Evolutionary conservation across 1,284 basidiomycete species (phyloP), one percentile per base, ranked within the genome.

Genomic region (Boletus mariae): DNA sequence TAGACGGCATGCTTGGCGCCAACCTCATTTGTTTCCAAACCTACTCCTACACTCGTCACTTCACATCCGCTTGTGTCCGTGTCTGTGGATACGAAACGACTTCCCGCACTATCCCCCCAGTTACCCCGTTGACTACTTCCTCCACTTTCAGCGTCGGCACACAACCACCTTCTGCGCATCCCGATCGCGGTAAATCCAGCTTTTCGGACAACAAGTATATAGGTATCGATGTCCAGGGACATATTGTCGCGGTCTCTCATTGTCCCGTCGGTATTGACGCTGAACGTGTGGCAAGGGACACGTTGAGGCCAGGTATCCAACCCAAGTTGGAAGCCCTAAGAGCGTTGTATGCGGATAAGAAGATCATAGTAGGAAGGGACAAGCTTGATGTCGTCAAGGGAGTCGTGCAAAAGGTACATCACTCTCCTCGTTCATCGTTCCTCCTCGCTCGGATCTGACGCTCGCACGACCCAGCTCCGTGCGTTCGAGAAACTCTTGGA

Each of bases 311-410:
- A 0, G 94, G 92, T 5, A 90, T 99, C 53, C 74, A 83, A 57
- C 95, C 95, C 25, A 98, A 98, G 73, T 79, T 96, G 34, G 86
- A 92, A 54, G 88, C 92, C 0, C 80, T 99, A 1, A 79, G 85
- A 37, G 79, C 86, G 34, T 74, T 98, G 45, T 99, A 99, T 73
- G 86, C 92, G 63, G 94, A 91, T 62, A 98, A 98, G 80, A 98
- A 98, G 81, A 98, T 99, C 66, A 94, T 99, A 55, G 90, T 99
- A 29, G 96, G 94, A 12, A 81, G 97, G n/a, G 96, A 99, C 73
- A 99, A 99, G 78, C 83, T 99, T 40, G 97, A 99, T 66, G 92
- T 95, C 13, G 95, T 98, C 61, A 98, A 98, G 75, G 96, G 96
- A 52, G 93, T 99, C 26, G 77, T 98, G 59, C 96, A 98, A 75